phyloP scores from a whole-genome alignment of 208 protist genomes.

The Crithidia brevicula region DNA sequence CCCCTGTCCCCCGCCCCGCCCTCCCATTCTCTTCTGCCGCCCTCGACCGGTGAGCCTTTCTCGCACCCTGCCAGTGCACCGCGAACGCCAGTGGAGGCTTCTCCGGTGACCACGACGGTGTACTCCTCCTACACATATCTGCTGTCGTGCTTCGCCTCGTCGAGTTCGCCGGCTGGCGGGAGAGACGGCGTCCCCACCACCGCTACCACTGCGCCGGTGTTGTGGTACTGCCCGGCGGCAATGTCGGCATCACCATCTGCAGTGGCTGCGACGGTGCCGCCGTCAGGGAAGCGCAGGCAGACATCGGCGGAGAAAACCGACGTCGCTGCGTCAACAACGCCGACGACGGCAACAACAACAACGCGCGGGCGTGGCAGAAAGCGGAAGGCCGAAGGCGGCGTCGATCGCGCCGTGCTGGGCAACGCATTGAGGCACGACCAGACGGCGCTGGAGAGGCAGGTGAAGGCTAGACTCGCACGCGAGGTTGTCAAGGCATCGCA shows the following conservation, averaged over 20 bases:
- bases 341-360: constrained; percentile 5
- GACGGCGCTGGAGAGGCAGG: constrained; percentile 15
- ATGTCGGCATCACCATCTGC: too few species aligned
- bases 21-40: too few species aligned
- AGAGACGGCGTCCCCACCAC: neutral
- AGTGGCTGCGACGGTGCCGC: too few species aligned
- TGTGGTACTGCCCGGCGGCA: constrained; percentile 24
- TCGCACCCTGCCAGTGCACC: neutral
- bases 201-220: constrained; percentile 25
- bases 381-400: constrained; percentile 27
- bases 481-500: neutral
- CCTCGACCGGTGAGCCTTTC: neutral
- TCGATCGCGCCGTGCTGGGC: constrained; percentile 21
- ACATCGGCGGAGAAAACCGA: too few species aligned
- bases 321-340: too few species aligned
- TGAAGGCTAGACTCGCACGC: constrained; percentile 7
- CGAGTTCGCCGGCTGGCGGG: neutral
- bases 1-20: neutral
- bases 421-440: constrained; percentile 27
- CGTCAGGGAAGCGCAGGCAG: too few species aligned
- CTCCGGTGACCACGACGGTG: constrained; percentile 3
- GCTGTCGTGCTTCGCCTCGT: constrained; percentile 19
- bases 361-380: constrained; percentile 16
- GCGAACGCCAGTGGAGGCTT: neutral
- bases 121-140: constrained; percentile 42